Evolutionary conservation across 1,284 basidiomycete genomes (phyloP), one percentile per base, ranked within the genome.

Genomic region (Tilletiaria anomala): DNA sequence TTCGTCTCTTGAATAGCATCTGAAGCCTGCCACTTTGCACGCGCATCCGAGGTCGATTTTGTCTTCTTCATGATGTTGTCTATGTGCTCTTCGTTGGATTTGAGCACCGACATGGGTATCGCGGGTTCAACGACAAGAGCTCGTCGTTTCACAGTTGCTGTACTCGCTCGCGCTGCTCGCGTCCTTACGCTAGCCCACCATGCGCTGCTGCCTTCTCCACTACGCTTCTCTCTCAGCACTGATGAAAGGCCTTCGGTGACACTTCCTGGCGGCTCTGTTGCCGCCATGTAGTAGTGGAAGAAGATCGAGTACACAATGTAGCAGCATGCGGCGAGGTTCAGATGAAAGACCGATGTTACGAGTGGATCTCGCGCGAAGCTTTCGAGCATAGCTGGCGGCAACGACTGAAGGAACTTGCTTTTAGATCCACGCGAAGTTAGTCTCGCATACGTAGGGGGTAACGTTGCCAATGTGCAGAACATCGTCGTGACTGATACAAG

Each of bases 251-350:
- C 58, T 5, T 53, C 45, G 6, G 37, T 24, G 0, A 57, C 51
- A 6, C 47, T 39, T 1, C 61, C 61, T 4, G 61, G 59, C 15
- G 74, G 67, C 1, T 83, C 72, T 2, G 79, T 82, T 56, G 82
- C 81, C 32, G 78, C 85, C 56, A 79, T 79, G 64, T 78, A 88
- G 68, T 93, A 93, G 61, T 91, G 83, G 50, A 71, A 73, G 56
- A 77, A 75, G 38, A 91, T 69, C 69, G 89, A 91, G 44, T 78
- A 48, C 2, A 79, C 78, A 50, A 88, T 78, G 43, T 87, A 73
- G 12, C 77, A 39, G 69, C 83, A 86, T 36, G 77, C 54, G 0
- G 81, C 78, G 5, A 76, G 31, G 26, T 8, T 29, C n/a, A n/a
- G 10, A 8, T n/a, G n/a, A 29, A 29, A 29, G 26, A 8, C 10